Evolutionary conservation across 2,329 filamentous ascomycete genomes (phyloP).

Genomic region (Hirsutella thompsonii): DNA sequence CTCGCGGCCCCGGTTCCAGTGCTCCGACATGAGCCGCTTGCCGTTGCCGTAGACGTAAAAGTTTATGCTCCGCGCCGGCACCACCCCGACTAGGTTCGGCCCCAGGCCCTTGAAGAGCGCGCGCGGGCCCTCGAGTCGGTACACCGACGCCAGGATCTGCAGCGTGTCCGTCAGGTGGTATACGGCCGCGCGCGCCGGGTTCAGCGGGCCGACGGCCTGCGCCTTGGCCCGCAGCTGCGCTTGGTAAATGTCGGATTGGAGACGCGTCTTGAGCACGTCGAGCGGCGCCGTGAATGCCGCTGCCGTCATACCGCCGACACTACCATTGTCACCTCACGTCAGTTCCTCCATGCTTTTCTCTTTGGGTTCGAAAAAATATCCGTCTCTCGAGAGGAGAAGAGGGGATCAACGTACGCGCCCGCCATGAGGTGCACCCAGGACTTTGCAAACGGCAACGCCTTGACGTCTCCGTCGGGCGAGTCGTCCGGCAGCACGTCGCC

Average conservation of each 20-base stretch:
- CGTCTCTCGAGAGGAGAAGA: no score
- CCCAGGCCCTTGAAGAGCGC: slow-evolving; percentile 89
- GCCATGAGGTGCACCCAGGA: slow-evolving; percentile 90
- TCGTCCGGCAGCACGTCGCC: slow-evolving; percentile 40
- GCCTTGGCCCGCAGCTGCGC: slow-evolving; percentile 56
- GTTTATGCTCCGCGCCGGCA: slow-evolving; percentile 82
- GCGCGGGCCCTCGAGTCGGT: slow-evolving; percentile 68
- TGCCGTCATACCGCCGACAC: slow-evolving; percentile 79
- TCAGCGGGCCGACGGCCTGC: slow-evolving; percentile 34
- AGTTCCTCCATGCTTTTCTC: not conserved
- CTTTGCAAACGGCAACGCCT: slow-evolving; percentile 46
- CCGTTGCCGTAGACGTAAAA: slow-evolving; percentile 91
- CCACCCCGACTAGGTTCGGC: slow-evolving; percentile 78
- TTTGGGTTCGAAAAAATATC: no score
- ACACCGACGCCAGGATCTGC: slow-evolving; percentile 71
- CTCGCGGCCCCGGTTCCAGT: slow-evolving; percentile 58
- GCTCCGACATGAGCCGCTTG: slow-evolving; percentile 66
- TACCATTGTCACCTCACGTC: slow-evolving; percentile 24
- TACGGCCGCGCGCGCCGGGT: slow-evolving; percentile 50
- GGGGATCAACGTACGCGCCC: slow-evolving; percentile 67
- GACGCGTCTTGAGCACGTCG: slow-evolving; percentile 83
- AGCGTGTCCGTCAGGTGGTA: slow-evolving; percentile 78
- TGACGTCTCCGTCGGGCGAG: slow-evolving; percentile 17
- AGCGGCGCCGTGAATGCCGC: slow-evolving; percentile 88
- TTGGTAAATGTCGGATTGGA: slow-evolving; percentile 94